These are phyloP conservation scores for Zygnema cylindricum DNA, from an alignment of 139 green algal species.

Conservation along the genomic window DNA sequence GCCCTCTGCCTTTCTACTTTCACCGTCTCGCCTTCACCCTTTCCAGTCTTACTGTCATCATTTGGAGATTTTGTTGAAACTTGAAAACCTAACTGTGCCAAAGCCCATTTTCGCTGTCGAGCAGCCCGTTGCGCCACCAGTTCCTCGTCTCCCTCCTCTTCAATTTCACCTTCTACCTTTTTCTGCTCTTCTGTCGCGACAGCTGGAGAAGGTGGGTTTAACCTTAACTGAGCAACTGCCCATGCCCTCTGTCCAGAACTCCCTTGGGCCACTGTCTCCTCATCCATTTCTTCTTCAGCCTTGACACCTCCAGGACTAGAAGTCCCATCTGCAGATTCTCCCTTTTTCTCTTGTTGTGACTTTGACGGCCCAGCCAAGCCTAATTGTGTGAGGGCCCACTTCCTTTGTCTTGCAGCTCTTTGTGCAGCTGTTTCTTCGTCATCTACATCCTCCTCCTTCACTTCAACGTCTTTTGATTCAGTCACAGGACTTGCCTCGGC, in stretches of 20 bases:
- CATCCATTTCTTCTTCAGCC: slow-evolving; percentile 5
- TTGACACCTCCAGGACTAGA: background rate
- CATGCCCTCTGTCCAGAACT: background rate
- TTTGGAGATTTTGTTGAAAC: too few relatives aligned
- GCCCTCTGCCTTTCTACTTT: background rate
- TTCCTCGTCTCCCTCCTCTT: too few relatives aligned
- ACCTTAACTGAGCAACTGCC: background rate
- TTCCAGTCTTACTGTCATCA: background rate
- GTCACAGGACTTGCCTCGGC: background rate
- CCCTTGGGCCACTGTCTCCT: background rate
- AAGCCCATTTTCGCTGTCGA: too few relatives aligned
- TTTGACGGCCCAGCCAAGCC: background rate
- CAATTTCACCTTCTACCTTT: too few relatives aligned
- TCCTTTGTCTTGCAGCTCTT: background rate
- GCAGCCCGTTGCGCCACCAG: too few relatives aligned
- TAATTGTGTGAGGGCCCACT: background rate
- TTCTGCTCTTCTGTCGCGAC: too few relatives aligned
- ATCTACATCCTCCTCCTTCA: background rate
- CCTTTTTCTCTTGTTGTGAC: background rate
- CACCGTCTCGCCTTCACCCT: background rate
- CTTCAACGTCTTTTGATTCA: background rate
- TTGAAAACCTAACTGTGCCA: too few relatives aligned
- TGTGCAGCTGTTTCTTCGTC: background rate
- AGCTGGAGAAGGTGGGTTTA: too few relatives aligned
- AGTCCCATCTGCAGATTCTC: background rate